phyloP scores from a whole-genome alignment of 2,329 filamentous ascomycete species.

The Pestalotiopsis fici region DNA sequence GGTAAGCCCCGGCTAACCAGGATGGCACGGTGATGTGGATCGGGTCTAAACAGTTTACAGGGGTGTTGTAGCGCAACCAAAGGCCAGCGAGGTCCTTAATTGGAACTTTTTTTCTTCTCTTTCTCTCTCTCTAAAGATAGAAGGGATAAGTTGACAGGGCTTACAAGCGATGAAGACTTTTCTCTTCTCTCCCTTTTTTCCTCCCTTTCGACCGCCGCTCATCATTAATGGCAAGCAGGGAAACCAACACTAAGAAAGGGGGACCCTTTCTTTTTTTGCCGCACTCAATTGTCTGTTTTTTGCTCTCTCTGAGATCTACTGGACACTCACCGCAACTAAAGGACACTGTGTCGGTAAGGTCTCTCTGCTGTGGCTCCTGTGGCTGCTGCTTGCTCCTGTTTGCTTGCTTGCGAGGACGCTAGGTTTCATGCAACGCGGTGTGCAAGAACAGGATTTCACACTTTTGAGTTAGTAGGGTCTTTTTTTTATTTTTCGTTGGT shows the following conservation, averaged over 20 bases:
- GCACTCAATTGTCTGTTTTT: background rate
- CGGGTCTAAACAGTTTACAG: background rate
- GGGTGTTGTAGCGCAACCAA: background rate
- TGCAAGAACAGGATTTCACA: too few species aligned
- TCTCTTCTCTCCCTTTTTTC: background rate
- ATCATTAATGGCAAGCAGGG: background rate
- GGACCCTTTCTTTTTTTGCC: background rate
- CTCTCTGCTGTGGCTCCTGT: background rate
- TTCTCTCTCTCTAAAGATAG: background rate
- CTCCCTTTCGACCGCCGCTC: background rate
- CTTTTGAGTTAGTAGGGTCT: too few species aligned
- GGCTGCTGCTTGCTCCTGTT: too few species aligned
- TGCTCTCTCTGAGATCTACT: background rate
- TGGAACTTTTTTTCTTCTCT: background rate
- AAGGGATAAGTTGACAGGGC: background rate
- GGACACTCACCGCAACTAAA: background rate
- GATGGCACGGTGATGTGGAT: background rate
- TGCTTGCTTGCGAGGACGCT: too few species aligned
- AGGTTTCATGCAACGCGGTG: too few species aligned
- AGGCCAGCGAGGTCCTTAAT: background rate
- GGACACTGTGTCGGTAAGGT: background rate
- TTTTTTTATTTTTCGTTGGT: too few species aligned
- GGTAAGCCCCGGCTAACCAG: background rate
- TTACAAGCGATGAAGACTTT: background rate
- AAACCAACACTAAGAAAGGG: background rate